Evolutionary conservation across 495 filamentous ascomycete genomes (phyloP), one percentile per base, ranked within the genome.

Genomic region (Daldinia vernicosa): DNA sequence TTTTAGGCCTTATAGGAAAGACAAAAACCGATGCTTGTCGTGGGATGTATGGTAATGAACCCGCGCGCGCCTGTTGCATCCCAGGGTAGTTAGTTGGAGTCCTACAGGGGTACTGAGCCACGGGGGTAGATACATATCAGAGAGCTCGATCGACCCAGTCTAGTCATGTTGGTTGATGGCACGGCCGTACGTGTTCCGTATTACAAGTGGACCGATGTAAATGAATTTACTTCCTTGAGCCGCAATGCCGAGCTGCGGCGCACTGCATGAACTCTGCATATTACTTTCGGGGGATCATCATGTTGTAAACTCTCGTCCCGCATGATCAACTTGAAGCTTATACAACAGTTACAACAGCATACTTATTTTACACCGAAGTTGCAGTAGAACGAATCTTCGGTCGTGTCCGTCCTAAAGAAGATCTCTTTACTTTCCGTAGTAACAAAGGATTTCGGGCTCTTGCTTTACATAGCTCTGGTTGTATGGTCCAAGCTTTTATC

Each of bases 201-300:
- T 33, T 24, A 9, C 19, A 37, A 52, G 53, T 37, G 55, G 51
- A 43, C 39, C 15, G 55, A 62, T 45, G 65, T 32, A 60, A 54
- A 24, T 35, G 33, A 39, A 61, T 35, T 17, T 39, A 19, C 50
- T 35, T 27, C 51, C 39, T 60, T 65, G 65, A 69, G 60, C 65
- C 65, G 50, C 65, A 67, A 67, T 39, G 60, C 63, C 43, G 47
- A 47, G 30, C 50, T n/a, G 64, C 45, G 53, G 50, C 53, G 22
- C 39, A 28, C 45, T 51, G 56, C 50, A 45, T 61, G 33, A 52
- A 66, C 62, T 52, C 39, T 47, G 57, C 43, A 63, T 39, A 68
- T 43, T 45, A 27, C 43, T 26, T 43, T 50, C 28, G 9, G 45
- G 28, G 22, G 32, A 53, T 53, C 15, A 28, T 30, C 12, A 30